A percentile compares a stretch with the other conserved stretches of the same genome.
phyloP scores from a whole-genome alignment of 2,329 filamentous ascomycete species.

The Monilinia polystroma region DNA sequence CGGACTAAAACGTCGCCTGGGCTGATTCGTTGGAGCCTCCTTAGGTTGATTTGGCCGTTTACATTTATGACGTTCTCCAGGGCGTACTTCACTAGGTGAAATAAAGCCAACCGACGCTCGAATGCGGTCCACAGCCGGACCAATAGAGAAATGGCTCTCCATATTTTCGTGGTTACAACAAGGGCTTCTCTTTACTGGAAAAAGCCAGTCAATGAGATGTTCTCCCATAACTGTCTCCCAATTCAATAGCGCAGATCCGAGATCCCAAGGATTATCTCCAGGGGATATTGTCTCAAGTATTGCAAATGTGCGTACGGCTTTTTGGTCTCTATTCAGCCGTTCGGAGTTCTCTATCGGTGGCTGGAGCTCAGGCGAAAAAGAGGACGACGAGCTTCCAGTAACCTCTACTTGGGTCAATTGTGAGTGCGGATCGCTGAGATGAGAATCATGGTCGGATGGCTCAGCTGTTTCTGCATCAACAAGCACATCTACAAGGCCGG shows the following conservation, averaged over 20 bases:
- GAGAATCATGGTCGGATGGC: not conserved
- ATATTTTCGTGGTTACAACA: conserved; percentile 66
- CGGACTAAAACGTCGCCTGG: not conserved
- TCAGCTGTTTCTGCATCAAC: not conserved
- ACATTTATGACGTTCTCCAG: conserved; percentile 1
- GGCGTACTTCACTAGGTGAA: conserved; percentile 10
- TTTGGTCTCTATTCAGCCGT: conserved; percentile 28
- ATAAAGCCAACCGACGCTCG: conserved; percentile 40
- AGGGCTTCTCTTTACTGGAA: conserved; percentile 74
- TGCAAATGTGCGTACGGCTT: conserved; percentile 68
- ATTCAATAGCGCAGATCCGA: conserved; percentile 65
- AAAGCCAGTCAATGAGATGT: conserved; percentile 70
- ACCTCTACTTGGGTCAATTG: not conserved
- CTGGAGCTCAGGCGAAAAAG: not conserved
- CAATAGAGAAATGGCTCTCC: conserved; percentile 67
- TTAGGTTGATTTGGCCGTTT: not conserved
- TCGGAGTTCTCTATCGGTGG: not conserved
- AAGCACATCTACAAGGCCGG: not conserved
- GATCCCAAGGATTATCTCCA: conserved; percentile 83
- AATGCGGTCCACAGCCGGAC: conserved; percentile 58
- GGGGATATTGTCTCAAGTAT: conserved; percentile 66
- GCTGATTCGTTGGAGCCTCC: not conserved
- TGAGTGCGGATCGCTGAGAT: not conserved
- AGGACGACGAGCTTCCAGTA: not conserved
- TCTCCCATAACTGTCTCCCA: conserved; percentile 78